Evolutionary conservation across 345 rosid genomes (phyloP).

Genomic region (Syzygium grande): DNA sequence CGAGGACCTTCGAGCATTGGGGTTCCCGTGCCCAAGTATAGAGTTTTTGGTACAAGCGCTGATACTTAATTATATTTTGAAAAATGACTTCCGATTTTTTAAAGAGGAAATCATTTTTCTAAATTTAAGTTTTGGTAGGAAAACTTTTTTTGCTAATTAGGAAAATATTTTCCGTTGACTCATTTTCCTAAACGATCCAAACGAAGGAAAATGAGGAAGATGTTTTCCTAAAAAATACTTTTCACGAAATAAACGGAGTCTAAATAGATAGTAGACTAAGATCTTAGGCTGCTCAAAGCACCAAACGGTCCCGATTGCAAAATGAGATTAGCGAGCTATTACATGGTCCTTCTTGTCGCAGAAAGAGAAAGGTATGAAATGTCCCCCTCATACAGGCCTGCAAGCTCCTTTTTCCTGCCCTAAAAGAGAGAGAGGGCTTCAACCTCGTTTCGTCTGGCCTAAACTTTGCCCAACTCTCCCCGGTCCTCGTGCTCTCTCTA

Average conservation of each 20-base stretch:
- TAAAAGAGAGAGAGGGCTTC: not conserved
- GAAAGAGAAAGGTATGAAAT: not conserved
- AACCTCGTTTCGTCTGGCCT: not conserved
- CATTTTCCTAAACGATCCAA: not conserved
- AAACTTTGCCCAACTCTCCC: not conserved
- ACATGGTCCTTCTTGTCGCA: not conserved
- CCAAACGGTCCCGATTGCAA: not conserved
- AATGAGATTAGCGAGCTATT: not conserved
- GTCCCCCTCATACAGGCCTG: not conserved
- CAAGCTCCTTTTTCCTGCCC: not conserved
- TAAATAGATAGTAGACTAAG: not conserved
- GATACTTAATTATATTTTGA: no score
- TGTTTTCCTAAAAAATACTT: no score
- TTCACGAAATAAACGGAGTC: no score
- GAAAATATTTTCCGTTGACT: no score
- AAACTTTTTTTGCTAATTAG: no score
- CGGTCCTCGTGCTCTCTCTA: not conserved
- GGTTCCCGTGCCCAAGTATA: no score
- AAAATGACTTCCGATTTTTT: no score
- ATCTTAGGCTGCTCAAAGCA: not conserved
- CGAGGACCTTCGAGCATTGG: no score
- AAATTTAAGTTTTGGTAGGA: not conserved
- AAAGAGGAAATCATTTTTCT: no score
- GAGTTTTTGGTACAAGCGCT: rapidly evolving
- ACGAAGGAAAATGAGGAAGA: not conserved